Percentiles rank a stretch among this genome's conserved stretches.
Evolutionary conservation across 108 stramenopile species (phyloP).

Genomic region (Cyclotella baltica): DNA sequence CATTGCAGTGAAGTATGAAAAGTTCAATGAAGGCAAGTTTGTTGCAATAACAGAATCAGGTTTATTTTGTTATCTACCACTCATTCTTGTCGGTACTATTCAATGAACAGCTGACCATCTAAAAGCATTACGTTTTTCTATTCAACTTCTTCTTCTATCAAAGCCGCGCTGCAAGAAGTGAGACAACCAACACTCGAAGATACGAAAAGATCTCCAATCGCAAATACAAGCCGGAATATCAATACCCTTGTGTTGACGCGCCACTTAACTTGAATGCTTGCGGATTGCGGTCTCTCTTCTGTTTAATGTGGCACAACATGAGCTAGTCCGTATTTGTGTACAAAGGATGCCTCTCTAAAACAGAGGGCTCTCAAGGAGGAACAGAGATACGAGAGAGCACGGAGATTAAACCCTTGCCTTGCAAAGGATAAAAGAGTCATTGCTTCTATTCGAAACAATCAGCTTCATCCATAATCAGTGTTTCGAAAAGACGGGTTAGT

Average conservation of each 20-base stretch:
- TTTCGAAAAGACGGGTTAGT: too few relatives aligned
- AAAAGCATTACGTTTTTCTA: constrained; percentile 29
- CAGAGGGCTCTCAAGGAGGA: constrained; percentile 38
- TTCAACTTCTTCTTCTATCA: constrained; percentile 11
- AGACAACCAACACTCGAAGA: constrained; percentile 38
- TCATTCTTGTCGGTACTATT: background rate
- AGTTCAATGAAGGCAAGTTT: constrained; percentile 26
- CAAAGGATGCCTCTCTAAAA: constrained; percentile 34
- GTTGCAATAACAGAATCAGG: background rate
- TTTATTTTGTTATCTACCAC: background rate
- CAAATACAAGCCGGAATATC: constrained; percentile 55
- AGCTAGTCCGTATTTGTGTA: constrained; percentile 47
- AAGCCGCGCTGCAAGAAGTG: constrained; percentile 23
- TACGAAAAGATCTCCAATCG: constrained; percentile 30
- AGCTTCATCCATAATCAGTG: too few relatives aligned
- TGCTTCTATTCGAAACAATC: too few relatives aligned
- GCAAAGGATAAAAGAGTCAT: too few relatives aligned
- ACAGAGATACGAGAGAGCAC: constrained; percentile 35
- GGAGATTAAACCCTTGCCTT: too few relatives aligned
- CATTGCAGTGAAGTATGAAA: constrained; percentile 28
- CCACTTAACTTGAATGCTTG: constrained; percentile 30
- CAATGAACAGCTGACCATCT: constrained; percentile 38
- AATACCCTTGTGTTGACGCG: constrained; percentile 41
- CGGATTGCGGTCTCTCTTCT: constrained; percentile 54
- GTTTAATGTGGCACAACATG: constrained; percentile 44